Evolutionary conservation across 2,329 filamentous ascomycete genomes (phyloP).

Genomic region (Diaporthe nobilis): DNA sequence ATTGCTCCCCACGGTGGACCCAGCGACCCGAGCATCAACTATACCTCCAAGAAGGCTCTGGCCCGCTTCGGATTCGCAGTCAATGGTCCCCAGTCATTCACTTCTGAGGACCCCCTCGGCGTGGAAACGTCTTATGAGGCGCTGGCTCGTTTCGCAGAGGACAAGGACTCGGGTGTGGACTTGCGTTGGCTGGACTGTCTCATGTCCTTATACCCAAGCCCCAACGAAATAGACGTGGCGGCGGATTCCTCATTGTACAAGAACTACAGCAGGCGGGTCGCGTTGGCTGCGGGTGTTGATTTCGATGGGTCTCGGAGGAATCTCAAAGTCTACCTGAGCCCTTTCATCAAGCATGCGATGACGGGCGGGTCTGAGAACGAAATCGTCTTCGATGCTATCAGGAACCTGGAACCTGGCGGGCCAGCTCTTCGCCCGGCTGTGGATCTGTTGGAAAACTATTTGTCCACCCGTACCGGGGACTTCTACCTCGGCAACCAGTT

Average conservation of each 20-base stretch:
- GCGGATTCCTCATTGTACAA: neutral
- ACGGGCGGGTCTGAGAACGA: neutral
- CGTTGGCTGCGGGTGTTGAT: neutral
- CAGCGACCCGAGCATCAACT: neutral
- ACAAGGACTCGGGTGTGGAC: neutral
- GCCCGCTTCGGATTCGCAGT: neutral
- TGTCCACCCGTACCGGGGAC: neutral
- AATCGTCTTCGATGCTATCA: neutral
- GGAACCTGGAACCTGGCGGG: neutral
- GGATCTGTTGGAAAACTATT: neutral
- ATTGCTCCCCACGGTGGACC: neutral
- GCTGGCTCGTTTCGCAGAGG: neutral
- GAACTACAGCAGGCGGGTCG: conserved; percentile 13
- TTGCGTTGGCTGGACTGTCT: neutral
- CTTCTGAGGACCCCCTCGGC: neutral
- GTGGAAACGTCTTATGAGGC: neutral
- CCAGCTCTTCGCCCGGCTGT: neutral
- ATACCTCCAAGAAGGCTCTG: neutral
- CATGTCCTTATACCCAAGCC: neutral
- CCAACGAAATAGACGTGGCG: neutral
- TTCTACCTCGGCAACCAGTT: conserved; percentile 11
- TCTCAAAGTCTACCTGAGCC: neutral
- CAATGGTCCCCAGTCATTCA: neutral
- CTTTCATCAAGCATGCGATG: neutral
- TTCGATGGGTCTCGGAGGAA: neutral